These are phyloP conservation scores for Melampsora americana DNA, from an alignment of 1,284 basidiomycete genomes.

Conservation along the genomic window DNA sequence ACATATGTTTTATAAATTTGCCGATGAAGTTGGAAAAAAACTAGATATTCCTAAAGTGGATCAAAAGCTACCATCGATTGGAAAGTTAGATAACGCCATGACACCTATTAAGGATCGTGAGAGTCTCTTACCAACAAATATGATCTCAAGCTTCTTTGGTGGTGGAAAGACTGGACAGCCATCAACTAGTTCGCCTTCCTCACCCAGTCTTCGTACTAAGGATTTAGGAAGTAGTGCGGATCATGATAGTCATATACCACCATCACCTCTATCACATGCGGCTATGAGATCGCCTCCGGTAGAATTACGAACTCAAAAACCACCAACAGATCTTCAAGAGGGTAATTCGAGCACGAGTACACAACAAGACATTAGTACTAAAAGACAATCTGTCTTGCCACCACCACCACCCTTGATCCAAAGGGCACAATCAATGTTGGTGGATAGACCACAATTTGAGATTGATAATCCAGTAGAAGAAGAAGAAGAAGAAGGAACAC, in stretches of 20 bases:
- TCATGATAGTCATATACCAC: constrained; percentile 2
- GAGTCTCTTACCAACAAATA: constrained; percentile 63
- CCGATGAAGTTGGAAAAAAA: constrained; percentile 86
- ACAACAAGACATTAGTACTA: constrained; percentile 56
- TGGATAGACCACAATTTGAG: constrained; percentile 85
- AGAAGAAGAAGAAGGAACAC: constrained; percentile 74
- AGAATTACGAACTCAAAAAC: constrained; percentile 57
- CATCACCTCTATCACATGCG: constrained; percentile 49
- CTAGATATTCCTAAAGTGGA: constrained; percentile 64
- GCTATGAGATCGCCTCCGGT: constrained; percentile 54
- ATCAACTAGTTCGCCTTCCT: neutral
- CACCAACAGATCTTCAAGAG: constrained; percentile 52
- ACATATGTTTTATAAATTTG: constrained; percentile 77
- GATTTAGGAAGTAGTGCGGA: constrained; percentile 15
- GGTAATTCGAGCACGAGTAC: neutral
- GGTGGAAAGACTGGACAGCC: constrained; percentile 6
- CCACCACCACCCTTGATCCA: constrained; percentile 62
- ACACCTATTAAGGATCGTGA: constrained; percentile 84
- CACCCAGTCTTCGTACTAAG: constrained; percentile 38
- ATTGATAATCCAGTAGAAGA: constrained; percentile 79
- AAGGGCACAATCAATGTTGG: constrained; percentile 73
- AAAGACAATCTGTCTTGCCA: constrained; percentile 58
- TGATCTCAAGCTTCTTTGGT: constrained; percentile 48
- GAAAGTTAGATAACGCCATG: constrained; percentile 69
- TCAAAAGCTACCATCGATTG: constrained; percentile 62